Percentiles rank a stretch among this genome's conserved stretches.
These are phyloP conservation scores for Grosmannia penicillata DNA, from an alignment of 2,329 filamentous ascomycete species.

Conservation along the genomic window DNA sequence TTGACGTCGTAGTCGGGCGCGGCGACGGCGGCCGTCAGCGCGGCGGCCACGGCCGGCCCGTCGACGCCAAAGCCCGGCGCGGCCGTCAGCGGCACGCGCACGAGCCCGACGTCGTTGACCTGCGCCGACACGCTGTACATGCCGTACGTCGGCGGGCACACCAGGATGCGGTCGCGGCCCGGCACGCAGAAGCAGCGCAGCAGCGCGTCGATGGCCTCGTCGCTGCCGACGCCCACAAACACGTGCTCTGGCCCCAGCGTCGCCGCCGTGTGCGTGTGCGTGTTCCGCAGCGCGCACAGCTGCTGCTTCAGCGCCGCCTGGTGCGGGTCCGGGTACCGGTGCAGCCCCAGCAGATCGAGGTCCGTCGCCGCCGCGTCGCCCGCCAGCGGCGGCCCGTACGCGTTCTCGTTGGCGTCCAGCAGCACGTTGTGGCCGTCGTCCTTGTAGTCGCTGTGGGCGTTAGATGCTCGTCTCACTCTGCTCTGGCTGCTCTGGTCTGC, in stretches of 20 bases:
- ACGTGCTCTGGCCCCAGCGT: slow-evolving; percentile 65
- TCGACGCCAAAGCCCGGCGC: slow-evolving; percentile 63
- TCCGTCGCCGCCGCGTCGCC: slow-evolving; percentile 50
- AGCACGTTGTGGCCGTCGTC: slow-evolving; percentile 93
- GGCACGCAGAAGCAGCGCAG: slow-evolving; percentile 87
- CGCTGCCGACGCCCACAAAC: slow-evolving; percentile 89
- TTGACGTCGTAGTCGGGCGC: slow-evolving; percentile 49
- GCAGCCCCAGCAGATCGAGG: slow-evolving; percentile 66
- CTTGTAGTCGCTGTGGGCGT: slow-evolving; percentile 79
- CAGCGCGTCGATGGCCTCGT: slow-evolving; percentile 92
- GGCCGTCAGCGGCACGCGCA: slow-evolving; percentile 68
- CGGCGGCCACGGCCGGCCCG: slow-evolving; percentile 49
- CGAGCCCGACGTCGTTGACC: slow-evolving; percentile 78
- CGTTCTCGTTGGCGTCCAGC: slow-evolving; percentile 96
- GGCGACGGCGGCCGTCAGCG: slow-evolving; percentile 25
- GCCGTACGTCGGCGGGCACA: slow-evolving; percentile 92
- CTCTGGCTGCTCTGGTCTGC: too few relatives aligned
- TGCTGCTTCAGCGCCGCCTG: slow-evolving; percentile 74
- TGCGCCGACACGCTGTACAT: slow-evolving; percentile 95
- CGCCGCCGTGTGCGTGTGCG: slow-evolving; percentile 62
- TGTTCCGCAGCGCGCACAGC: slow-evolving; percentile 78
- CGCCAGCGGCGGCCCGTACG: slow-evolving; percentile 69
- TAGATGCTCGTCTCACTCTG: too few relatives aligned
- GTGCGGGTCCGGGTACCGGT: slow-evolving; percentile 95
- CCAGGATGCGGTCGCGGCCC: slow-evolving; percentile 76